Percentiles rank a stretch among this genome's conserved stretches.
These are phyloP conservation scores for Cladosporium oxysporum DNA, from an alignment of 2,329 filamentous ascomycete species.

Conservation along the genomic window DNA sequence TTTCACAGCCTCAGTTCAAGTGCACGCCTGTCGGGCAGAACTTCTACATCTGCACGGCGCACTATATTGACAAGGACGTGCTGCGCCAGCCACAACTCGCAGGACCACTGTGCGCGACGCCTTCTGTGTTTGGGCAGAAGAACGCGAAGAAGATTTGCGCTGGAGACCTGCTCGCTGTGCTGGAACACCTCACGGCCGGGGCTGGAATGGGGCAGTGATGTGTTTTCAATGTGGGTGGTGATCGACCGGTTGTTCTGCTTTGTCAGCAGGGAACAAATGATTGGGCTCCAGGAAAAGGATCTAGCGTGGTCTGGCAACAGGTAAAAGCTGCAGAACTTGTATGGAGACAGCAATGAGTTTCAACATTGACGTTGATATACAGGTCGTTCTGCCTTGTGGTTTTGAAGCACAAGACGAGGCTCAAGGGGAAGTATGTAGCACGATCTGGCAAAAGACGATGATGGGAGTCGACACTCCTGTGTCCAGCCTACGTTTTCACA, in stretches of 20 bases:
- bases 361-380: not conserved
- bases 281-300: not conserved
- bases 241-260: not conserved
- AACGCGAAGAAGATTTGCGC: constrained; percentile 53
- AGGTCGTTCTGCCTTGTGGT: not conserved
- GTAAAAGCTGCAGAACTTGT: too few species aligned
- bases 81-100: constrained; percentile 31
- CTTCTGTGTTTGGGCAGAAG: constrained; percentile 50
- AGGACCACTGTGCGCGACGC: constrained; percentile 45
- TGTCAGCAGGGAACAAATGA: not conserved
- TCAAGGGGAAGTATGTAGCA: not conserved
- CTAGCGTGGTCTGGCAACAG: too few species aligned
- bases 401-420: not conserved
- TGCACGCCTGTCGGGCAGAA: constrained; percentile 19
- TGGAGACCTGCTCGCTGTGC: constrained; percentile 41
- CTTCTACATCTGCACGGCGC: constrained; percentile 41
- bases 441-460: not conserved
- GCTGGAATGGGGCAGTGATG: not conserved
- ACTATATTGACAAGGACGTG: constrained; percentile 34
- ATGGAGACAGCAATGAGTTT: not conserved
- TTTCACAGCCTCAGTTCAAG: constrained; percentile 29
- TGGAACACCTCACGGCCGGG: constrained; percentile 37
- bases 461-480: not conserved
- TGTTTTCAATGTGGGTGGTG: not conserved
- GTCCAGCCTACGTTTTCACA: not conserved